A percentile compares a stretch with the other conserved stretches of the same genome.
Evolutionary conservation across 2,329 filamentous ascomycete species (phyloP).

Genomic region (Colletotrichum tofieldiae): DNA sequence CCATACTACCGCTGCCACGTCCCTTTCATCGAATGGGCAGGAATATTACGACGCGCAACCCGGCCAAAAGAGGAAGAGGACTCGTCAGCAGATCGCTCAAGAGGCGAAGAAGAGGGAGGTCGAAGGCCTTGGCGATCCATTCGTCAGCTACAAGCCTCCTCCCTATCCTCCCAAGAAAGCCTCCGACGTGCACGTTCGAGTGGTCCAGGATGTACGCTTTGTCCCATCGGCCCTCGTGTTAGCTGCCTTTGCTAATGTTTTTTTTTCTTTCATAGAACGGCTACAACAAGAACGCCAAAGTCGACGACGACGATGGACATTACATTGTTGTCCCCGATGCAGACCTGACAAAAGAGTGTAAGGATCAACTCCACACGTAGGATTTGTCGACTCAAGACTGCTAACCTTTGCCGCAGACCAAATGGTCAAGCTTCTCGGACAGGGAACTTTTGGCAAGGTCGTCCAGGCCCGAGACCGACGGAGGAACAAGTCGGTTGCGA

Average conservation of each 20-base stretch:
- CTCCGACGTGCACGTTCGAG: slow-evolving; percentile 78
- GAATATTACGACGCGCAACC: slow-evolving; percentile 77
- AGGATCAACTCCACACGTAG: slow-evolving; percentile 52
- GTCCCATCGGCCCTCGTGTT: background rate
- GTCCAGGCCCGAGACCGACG: slow-evolving; percentile 90
- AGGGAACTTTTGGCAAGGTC: slow-evolving; percentile 98
- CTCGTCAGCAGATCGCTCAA: slow-evolving; percentile 84
- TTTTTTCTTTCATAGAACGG: slow-evolving; percentile 50
- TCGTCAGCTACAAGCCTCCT: slow-evolving; percentile 87
- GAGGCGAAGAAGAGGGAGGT: slow-evolving; percentile 85
- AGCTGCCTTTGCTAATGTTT: background rate
- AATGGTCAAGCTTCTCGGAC: slow-evolving; percentile 90
- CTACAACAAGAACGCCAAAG: slow-evolving; percentile 76
- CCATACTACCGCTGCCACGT: slow-evolving; percentile 92
- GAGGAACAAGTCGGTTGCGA: slow-evolving; percentile 85
- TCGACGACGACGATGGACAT: slow-evolving; percentile 97
- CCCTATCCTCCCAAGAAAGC: slow-evolving; percentile 93
- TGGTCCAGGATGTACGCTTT: slow-evolving; percentile 73
- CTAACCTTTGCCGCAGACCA: slow-evolving; percentile 73
- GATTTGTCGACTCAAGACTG: background rate
- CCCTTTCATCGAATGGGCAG: slow-evolving; percentile 73
- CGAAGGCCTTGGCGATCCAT: slow-evolving; percentile 79
- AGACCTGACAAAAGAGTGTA: slow-evolving; percentile 91
- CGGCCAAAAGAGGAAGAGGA: slow-evolving; percentile 94
- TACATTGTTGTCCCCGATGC: slow-evolving; percentile 94